Evolutionary conservation across 192 early-diverging fungal species (phyloP), one percentile per base, ranked within the genome.

Genomic region (Lobosporangium transversale): DNA sequence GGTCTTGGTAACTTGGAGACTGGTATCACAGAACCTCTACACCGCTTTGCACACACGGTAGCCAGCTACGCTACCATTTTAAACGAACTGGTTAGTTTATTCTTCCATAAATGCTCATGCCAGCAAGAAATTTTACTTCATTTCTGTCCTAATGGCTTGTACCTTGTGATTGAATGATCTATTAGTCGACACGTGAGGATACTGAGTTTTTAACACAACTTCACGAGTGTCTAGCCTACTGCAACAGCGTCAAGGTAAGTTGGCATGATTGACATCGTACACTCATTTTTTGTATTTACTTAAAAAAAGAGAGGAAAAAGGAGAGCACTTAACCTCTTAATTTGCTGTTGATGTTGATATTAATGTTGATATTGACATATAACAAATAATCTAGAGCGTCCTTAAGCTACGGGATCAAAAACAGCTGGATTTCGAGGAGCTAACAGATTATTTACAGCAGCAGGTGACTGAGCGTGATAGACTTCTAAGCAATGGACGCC

Each of bases 401-500:
- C 83, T 98, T 26, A 88, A 85, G 58, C 65, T 86, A 54, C 81
- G 96, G 21, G 97, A 98, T 80, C 95, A 98, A 79, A 97, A 97
- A 80, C 97, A 98, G 82, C 83, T 96, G 9, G 97, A 98, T 83
- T 90, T 90, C 75, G 95, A 98, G 82, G 96, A 93, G 51, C 80
- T 98, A 44, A 87, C 89, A 9, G 83, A 85, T 52, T 95, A 91
- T 45, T 78, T 96, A 51, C 87, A 92, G 66, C 88, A 90, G 53
- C 83, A 92, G 23, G 73, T 79, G 0, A 64, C 86, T 0, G 95
- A 98, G 49, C 86, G 89, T 37, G 93, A 95, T 24, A 82, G 89
- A 10, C 82, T 91, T 48, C 49, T 87, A 29, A 86, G 87, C 70
- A 86, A 91, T 45, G 90, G 89, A 15, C 82, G 84, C 45, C 71